These are phyloP conservation scores for Lactarius akahatsu DNA, from an alignment of 768 basidiomycete genomes.

Conservation along the genomic window DNA sequence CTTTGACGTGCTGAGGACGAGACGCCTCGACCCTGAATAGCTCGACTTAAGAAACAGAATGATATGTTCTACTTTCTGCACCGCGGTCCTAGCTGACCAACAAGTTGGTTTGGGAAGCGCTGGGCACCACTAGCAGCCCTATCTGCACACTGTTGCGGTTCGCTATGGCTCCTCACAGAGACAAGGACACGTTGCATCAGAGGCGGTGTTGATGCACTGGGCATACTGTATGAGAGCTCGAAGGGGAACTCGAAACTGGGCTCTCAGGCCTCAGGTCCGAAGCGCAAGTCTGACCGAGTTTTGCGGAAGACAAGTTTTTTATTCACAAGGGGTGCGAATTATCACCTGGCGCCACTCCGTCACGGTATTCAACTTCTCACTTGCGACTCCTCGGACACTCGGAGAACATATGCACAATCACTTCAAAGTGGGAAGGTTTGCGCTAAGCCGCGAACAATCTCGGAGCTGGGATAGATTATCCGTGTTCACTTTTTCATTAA, in stretches of 20 bases:
- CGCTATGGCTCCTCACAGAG: too few relatives aligned
- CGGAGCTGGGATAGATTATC: neutral
- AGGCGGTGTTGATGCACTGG: too few relatives aligned
- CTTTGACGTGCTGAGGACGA: too few relatives aligned
- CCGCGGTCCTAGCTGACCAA: neutral
- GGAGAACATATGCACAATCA: neutral
- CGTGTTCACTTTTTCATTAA: too few relatives aligned
- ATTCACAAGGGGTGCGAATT: conserved; percentile 39
- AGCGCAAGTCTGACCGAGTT: conserved; percentile 3
- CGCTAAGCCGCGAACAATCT: neutral
- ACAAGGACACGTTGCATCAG: too few relatives aligned
- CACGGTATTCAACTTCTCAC: neutral
- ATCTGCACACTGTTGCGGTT: too few relatives aligned
- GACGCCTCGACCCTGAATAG: too few relatives aligned
- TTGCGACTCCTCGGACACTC: too few relatives aligned
- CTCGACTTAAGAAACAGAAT: too few relatives aligned
- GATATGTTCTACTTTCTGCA: neutral
- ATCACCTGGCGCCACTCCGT: too few relatives aligned
- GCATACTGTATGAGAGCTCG: too few relatives aligned
- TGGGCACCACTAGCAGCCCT: too few relatives aligned
- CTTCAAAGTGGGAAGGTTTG: neutral
- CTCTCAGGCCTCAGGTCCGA: conserved; percentile 38
- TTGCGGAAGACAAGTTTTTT: conserved; percentile 50
- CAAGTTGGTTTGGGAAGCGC: neutral
- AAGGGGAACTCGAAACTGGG: conserved; percentile 30